Evolutionary conservation across 495 filamentous ascomycete species (phyloP).

Genomic region (Bombardia bombarda): DNA sequence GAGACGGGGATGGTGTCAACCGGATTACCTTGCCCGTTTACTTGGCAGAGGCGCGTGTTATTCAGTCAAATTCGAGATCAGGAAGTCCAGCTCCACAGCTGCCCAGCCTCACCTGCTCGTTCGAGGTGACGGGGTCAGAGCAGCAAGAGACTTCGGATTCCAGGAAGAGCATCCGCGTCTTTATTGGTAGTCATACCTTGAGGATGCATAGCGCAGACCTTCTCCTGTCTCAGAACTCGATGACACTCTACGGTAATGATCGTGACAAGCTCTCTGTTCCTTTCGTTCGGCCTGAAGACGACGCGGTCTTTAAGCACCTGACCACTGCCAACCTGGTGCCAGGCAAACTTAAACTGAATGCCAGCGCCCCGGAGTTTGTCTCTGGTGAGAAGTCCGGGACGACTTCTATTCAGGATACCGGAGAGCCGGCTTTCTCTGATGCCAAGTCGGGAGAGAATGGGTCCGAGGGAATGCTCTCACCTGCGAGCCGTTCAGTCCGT

Average conservation of each 20-base stretch:
- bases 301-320: slow-evolving; percentile 67
- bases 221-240: slow-evolving; percentile 80
- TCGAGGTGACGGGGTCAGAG: slow-evolving; percentile 57
- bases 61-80: slow-evolving; percentile 63
- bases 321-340: slow-evolving; percentile 48
- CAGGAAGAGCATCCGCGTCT: slow-evolving; percentile 61
- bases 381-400: slow-evolving; percentile 26
- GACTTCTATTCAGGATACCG: slow-evolving; percentile 11
- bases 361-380: slow-evolving; percentile 41
- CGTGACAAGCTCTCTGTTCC: slow-evolving; percentile 85
- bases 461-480: slow-evolving; percentile 16
- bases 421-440: slow-evolving; percentile 9
- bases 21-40: slow-evolving; percentile 74
- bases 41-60: slow-evolving; percentile 81
- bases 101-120: slow-evolving; percentile 68
- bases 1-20: slow-evolving; percentile 51
- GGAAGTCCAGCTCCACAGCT: slow-evolving; percentile 70
- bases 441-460: slow-evolving; percentile 9
- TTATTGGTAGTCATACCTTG: slow-evolving; percentile 81
- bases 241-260: slow-evolving; percentile 81
- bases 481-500: slow-evolving; percentile 24
- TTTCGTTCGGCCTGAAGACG: slow-evolving; percentile 87
- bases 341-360: slow-evolving; percentile 41
- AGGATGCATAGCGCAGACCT: slow-evolving; percentile 85
- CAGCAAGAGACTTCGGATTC: slow-evolving; percentile 32